Evolutionary conservation across 192 early-diverging fungal genomes (phyloP).

Genomic region (Rhizophlyctis rosea): DNA sequence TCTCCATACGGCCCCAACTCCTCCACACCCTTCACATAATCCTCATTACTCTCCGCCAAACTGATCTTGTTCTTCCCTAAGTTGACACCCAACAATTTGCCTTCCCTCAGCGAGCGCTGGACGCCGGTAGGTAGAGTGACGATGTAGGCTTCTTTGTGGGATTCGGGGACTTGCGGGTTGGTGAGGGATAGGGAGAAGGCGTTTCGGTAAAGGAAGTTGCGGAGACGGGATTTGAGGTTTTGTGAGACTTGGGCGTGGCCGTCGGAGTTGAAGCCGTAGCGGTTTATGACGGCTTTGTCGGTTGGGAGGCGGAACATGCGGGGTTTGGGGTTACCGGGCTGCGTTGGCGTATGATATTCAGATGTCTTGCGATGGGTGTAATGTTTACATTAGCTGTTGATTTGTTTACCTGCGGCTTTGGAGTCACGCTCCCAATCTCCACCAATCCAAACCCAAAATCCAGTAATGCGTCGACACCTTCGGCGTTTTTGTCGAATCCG

Average conservation of each 20-base stretch:
- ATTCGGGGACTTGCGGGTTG: neutral
- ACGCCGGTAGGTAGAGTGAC: conserved; percentile 10
- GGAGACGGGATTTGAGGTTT: conserved; percentile 70
- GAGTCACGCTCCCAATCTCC: conserved; percentile 89
- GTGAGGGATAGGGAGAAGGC: neutral
- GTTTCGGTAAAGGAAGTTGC: conserved; percentile 35
- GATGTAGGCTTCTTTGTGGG: conserved; percentile 2
- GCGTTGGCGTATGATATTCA: neutral
- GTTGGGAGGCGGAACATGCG: conserved; percentile 78
- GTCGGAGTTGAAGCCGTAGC: conserved; percentile 87
- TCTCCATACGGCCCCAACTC: conserved; percentile 76
- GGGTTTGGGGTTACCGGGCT: conserved; percentile 81
- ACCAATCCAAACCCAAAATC: conserved; percentile 84
- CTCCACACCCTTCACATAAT: conserved; percentile 79
- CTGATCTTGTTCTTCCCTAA: conserved; percentile 86
- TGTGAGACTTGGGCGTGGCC: conserved; percentile 62
- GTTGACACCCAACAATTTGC: conserved; percentile 77
- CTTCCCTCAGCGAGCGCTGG: conserved; percentile 57
- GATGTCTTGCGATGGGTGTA: neutral
- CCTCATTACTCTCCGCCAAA: conserved; percentile 60
- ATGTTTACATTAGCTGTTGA: conserved; percentile 4
- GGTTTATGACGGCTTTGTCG: conserved; percentile 78
- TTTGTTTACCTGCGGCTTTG: conserved; percentile 64
- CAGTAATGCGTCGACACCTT: conserved; percentile 80
- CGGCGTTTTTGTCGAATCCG: conserved; percentile 89